Percentiles rank a stretch among this genome's conserved stretches.
These are phyloP conservation scores for Xylaria sp. DNA, from an alignment of 2,329 filamentous ascomycete genomes.

Conservation along the genomic window DNA sequence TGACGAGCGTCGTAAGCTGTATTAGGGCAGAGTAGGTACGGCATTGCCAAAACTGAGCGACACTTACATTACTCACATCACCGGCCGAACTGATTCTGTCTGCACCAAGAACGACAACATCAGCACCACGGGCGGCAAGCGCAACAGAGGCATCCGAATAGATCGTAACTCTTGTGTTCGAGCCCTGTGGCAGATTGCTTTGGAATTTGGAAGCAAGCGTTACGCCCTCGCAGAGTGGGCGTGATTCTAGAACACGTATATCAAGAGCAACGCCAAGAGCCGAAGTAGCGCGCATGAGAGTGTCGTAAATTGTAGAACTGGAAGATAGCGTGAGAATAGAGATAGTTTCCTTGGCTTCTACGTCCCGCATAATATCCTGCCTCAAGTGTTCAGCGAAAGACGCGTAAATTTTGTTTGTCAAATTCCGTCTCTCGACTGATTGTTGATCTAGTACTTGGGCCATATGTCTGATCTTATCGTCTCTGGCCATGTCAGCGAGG, in stretches of 20 bases:
- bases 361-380: constrained; percentile 31
- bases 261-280: constrained; percentile 55
- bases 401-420: constrained; percentile 46
- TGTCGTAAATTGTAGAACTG: constrained; percentile 67
- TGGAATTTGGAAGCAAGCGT: constrained; percentile 60
- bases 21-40: background rate
- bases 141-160: constrained; percentile 70
- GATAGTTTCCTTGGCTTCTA: constrained; percentile 45
- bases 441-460: constrained; percentile 42
- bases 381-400: constrained; percentile 51
- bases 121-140: constrained; percentile 60
- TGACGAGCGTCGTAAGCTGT: background rate
- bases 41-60: background rate
- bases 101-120: constrained; percentile 71
- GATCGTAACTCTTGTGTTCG: constrained; percentile 54
- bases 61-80: constrained; percentile 65
- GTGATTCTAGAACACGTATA: constrained; percentile 71
- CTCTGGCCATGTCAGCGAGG: constrained; percentile 37
- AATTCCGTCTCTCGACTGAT: constrained; percentile 32
- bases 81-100: constrained; percentile 68
- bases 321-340: constrained; percentile 69
- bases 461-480: constrained; percentile 43
- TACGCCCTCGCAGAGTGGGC: constrained; percentile 73
- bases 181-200: constrained; percentile 29
- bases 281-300: constrained; percentile 56